These are phyloP conservation scores for Backusella westeae DNA, from an alignment of 192 early-diverging fungal genomes.

Conservation along the genomic window DNA sequence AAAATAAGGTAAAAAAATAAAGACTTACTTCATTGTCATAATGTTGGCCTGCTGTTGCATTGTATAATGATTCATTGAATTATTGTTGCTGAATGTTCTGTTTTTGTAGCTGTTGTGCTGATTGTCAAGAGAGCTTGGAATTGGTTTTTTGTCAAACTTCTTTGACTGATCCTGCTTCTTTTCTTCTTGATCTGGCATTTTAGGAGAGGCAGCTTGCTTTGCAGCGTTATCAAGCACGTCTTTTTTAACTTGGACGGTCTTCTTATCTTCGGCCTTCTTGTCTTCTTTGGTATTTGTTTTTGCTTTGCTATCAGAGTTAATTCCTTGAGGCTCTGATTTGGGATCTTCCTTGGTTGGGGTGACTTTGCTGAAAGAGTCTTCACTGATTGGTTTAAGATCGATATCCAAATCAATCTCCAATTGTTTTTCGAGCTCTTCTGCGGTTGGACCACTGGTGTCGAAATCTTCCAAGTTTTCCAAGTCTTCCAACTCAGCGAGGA, in stretches of 20 bases:
- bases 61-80: not conserved
- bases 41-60: not conserved
- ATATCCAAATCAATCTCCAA: not conserved
- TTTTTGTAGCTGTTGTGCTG: not conserved
- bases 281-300: not conserved
- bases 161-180: not conserved
- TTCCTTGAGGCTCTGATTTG: not conserved
- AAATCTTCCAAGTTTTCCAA: not conserved
- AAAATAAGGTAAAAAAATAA: not conserved
- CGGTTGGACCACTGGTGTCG: not conserved
- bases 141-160: not conserved
- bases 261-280: not conserved
- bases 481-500: not conserved
- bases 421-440: not conserved
- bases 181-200: not conserved
- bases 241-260: not conserved
- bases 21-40: not conserved
- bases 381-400: not conserved
- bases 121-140: not conserved
- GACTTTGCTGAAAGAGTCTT: not conserved
- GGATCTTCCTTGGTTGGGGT: not conserved
- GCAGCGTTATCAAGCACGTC: not conserved
- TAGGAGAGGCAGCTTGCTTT: not conserved
- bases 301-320: not conserved
- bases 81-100: not conserved